These are phyloP conservation scores for Eucalyptus coolabah DNA, from an alignment of 345 rosid species.

Conservation along the genomic window DNA sequence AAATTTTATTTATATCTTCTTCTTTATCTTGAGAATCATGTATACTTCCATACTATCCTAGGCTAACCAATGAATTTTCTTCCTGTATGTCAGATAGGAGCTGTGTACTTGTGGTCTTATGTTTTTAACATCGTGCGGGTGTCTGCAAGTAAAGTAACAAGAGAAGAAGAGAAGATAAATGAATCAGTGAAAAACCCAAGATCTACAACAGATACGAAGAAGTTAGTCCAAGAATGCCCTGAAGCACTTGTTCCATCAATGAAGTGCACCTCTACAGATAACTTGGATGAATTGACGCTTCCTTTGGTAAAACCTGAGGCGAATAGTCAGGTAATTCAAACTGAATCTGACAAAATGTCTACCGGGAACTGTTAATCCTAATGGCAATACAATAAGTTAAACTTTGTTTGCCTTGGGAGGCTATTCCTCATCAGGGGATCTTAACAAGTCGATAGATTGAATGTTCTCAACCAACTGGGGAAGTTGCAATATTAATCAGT, in stretches of 20 bases:
- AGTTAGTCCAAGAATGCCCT: not conserved
- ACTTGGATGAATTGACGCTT: not conserved
- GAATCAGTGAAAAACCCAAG: not conserved
- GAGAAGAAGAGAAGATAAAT: not conserved
- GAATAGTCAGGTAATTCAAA: not conserved
- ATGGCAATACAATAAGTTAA: not conserved
- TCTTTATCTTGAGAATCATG: not conserved
- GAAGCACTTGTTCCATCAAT: conserved; percentile 4
- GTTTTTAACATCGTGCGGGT: conserved; percentile 27
- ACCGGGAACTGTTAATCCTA: not conserved
- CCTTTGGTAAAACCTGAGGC: not conserved
- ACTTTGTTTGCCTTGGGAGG: not conserved
- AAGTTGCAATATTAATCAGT: not conserved
- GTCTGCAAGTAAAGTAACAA: not conserved
- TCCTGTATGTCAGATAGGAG: conserved; percentile 18
- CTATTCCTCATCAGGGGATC: not conserved
- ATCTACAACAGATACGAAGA: not conserved
- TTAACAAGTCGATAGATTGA: not conserved
- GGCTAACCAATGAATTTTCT: not conserved
- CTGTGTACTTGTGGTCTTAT: conserved; percentile 35
- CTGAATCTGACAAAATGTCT: not conserved
- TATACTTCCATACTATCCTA: not conserved
- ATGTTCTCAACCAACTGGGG: not conserved
- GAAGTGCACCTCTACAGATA: not conserved
- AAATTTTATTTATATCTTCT: not conserved